These are phyloP conservation scores for Diaporthe destruens DNA, from an alignment of 2,329 filamentous ascomycete genomes.

Conservation along the genomic window DNA sequence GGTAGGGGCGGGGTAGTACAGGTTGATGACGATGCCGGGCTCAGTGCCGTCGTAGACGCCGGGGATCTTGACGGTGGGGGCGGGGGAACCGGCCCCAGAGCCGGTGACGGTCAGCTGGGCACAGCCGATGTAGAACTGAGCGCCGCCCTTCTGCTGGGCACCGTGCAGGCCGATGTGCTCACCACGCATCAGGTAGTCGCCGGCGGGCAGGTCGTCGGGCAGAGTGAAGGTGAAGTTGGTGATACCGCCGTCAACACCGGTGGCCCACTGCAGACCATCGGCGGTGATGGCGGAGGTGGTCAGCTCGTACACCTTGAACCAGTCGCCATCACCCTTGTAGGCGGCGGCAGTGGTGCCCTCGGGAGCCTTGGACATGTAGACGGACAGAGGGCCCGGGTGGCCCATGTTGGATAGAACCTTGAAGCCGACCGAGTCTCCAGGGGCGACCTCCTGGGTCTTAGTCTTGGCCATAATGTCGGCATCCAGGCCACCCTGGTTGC, in stretches of 20 bases:
- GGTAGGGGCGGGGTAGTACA: constrained; percentile 52
- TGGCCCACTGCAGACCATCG: constrained; percentile 51
- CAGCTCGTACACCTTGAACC: constrained; percentile 55
- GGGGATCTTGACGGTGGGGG: constrained; percentile 50
- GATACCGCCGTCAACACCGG: constrained; percentile 47
- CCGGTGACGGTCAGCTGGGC: constrained; percentile 52
- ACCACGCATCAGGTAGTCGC: constrained; percentile 58
- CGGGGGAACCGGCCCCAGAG: constrained; percentile 49
- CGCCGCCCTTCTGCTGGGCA: constrained; percentile 50
- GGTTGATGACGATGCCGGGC: constrained; percentile 51
- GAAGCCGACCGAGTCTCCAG: constrained; percentile 59
- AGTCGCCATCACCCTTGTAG: constrained; percentile 53
- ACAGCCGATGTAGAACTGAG: constrained; percentile 56
- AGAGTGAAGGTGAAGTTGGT: constrained; percentile 53
- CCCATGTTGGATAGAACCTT: constrained; percentile 51
- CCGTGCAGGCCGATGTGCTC: constrained; percentile 57
- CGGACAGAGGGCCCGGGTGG: constrained; percentile 55
- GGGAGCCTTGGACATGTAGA: constrained; percentile 54
- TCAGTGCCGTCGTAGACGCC: constrained; percentile 51
- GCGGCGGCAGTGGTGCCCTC: constrained; percentile 49
- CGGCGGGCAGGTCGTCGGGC: constrained; percentile 48
- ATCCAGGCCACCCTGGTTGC: constrained; percentile 55
- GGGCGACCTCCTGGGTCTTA: constrained; percentile 51
- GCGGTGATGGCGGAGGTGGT: constrained; percentile 48
- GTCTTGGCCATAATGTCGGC: constrained; percentile 53